These are phyloP conservation scores for Diplodia mutila DNA, from an alignment of 2,329 filamentous ascomycete genomes.

Conservation along the genomic window DNA sequence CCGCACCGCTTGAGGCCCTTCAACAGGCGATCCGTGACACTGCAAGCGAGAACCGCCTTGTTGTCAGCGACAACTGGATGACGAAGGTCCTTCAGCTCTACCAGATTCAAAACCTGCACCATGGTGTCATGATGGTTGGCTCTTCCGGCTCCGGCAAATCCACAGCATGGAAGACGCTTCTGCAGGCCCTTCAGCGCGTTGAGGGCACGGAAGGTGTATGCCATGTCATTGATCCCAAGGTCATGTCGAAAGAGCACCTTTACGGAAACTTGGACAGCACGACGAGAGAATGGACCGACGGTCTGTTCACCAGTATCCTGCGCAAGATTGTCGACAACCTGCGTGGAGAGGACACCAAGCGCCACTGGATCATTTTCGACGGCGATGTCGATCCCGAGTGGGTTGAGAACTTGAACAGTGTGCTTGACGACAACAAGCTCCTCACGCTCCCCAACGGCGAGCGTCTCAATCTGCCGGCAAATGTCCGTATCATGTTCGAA, in stretches of 20 bases:
- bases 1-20: constrained; percentile 80
- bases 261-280: constrained; percentile 97
- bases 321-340: constrained; percentile 99
- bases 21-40: constrained; percentile 80
- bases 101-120: constrained; percentile 96
- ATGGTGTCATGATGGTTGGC: constrained; percentile 99
- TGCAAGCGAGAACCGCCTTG: constrained; percentile 81
- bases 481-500: constrained; percentile 99
- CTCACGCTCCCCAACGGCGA: constrained; percentile 97
- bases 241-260: constrained; percentile 98
- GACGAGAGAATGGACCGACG: constrained; percentile 98
- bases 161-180: constrained; percentile 86
- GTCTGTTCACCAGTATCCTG: constrained; percentile 95
- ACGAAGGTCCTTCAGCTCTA: constrained; percentile 96
- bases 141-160: constrained; percentile 98
- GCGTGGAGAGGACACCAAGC: constrained; percentile 92
- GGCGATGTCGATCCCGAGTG: constrained; percentile 99
- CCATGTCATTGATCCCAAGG: constrained; percentile 98
- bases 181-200: constrained; percentile 87
- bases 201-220: constrained; percentile 92
- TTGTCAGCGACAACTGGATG: constrained; percentile 94
- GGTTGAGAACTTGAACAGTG: constrained; percentile 99
- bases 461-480: constrained; percentile 88
- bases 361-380: constrained; percentile 99
- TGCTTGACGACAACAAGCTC: constrained; percentile 98